These are phyloP conservation scores for Blyttiomyces sp. DNA, from an alignment of 371 early-diverging fungal species.

Conservation along the genomic window DNA sequence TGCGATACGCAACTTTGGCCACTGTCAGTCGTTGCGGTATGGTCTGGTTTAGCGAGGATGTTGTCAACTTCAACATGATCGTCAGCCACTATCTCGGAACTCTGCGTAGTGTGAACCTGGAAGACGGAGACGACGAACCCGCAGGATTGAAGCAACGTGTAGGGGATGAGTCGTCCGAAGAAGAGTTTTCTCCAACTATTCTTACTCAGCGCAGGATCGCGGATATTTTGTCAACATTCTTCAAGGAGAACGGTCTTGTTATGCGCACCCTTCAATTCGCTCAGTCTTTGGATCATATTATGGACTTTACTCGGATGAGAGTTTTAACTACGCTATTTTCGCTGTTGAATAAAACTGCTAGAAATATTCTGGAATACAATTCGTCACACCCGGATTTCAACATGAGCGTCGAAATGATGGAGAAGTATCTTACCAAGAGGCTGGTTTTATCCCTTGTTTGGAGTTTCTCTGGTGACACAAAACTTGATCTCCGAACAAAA, in stretches of 20 bases:
- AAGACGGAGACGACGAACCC: conserved; percentile 65
- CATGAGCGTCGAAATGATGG: conserved; percentile 71
- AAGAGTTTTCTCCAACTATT: conserved; percentile 16
- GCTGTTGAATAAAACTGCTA: conserved; percentile 82
- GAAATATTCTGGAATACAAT: conserved; percentile 86
- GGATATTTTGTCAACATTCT: conserved; percentile 64
- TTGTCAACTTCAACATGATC: conserved; percentile 81
- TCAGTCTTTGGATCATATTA: conserved; percentile 80
- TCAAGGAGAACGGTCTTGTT: conserved; percentile 74
- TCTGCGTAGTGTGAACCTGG: conserved; percentile 73
- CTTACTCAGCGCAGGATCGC: conserved; percentile 67
- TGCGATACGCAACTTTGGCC: conserved; percentile 96
- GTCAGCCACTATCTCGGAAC: conserved; percentile 79
- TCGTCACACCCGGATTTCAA: conserved; percentile 89
- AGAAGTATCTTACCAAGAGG: conserved; percentile 76
- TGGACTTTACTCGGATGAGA: conserved; percentile 92
- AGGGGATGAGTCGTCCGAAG: conserved; percentile 48
- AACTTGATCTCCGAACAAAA: conserved; percentile 67
- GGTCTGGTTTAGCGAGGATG: conserved; percentile 97
- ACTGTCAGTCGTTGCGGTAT: conserved; percentile 99
- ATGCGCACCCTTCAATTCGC: conserved; percentile 70
- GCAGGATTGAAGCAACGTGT: conserved; percentile 21
- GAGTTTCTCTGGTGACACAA: conserved; percentile 93
- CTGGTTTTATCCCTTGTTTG: conserved; percentile 83
- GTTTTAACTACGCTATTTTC: conserved; percentile 86